phyloP scores from a whole-genome alignment of 2,329 filamentous ascomycete species.

The Trichoderma pleuroti region DNA sequence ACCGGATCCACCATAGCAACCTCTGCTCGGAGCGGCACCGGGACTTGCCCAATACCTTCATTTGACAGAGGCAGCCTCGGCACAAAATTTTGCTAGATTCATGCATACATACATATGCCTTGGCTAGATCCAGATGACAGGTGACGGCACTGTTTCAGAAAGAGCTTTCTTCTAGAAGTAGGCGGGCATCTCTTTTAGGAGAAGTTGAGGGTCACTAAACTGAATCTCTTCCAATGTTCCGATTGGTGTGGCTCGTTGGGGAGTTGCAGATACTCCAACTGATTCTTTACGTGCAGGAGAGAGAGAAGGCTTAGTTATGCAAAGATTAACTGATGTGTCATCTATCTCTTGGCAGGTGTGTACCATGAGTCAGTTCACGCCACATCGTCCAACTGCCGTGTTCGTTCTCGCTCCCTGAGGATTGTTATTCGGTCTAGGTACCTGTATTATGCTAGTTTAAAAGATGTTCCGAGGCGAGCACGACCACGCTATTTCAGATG shows the following conservation, averaged over 20 bases:
- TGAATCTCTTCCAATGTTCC: neutral
- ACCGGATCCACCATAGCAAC: neutral
- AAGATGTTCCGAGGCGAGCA: neutral
- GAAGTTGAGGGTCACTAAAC: neutral
- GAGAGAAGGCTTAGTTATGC: rapidly evolving
- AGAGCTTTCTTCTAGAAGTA: neutral
- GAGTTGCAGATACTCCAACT: neutral
- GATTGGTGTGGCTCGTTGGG: neutral
- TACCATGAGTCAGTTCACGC: neutral
- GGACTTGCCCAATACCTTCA: neutral
- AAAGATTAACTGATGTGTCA: neutral
- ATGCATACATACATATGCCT: neutral
- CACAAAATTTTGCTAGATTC: neutral
- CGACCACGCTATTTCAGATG: neutral
- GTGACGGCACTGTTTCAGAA: neutral
- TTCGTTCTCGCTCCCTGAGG: neutral
- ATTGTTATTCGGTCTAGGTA: neutral
- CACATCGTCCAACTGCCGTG: neutral
- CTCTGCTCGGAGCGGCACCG: neutral
- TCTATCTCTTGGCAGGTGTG: neutral
- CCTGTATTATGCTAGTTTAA: neutral
- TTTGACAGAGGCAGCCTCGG: neutral
- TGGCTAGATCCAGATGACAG: neutral
- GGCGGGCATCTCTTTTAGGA: neutral
- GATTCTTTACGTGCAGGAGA: too few species aligned